Base-by-base conservation (phyloP, 1,284 basidiomycete species). In the Cutaneotrichosporon sp. region DNA sequence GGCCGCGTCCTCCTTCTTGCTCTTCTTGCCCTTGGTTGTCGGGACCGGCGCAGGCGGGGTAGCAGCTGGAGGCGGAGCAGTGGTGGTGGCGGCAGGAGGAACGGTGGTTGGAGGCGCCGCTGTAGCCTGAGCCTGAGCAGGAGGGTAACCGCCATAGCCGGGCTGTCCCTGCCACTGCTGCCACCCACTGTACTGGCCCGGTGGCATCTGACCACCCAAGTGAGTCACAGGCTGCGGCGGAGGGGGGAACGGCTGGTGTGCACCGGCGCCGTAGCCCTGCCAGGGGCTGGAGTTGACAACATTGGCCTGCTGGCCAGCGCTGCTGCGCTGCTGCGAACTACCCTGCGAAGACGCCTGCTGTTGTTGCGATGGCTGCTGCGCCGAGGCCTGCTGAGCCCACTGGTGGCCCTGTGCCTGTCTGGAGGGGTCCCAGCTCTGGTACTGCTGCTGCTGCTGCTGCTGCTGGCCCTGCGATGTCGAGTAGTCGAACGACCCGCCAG, bases 241-340 rank as follows among this genome's bases (percentile, higher is more conserved):
- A 9, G 72, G 73, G 46, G 69, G 63, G 68, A 73, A 69, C 8
- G 68, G 66, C 36, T 70, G 69, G 63, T 72, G 71, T 22, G 57
- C 59, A 21, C 63, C 61, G 31, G 56, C 56, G 26, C 63, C 61
- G 34, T 73, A 73, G 26, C 68, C 66, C 61, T 73, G 71, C 71
- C 71, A 73, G 9, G 66, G 65, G 55, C 61, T 65, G 42, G 42
- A n/a, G 18, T 46, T 46, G 38, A 63, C 50, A 26, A 63, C 61
- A 8, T 58, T 31, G 18, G 49, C 50, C 36, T 62, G 59, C 55
- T 62, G 60, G 30, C 60, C 47, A 16, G 52, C 59, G 50, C 62
- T 66, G 68, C 56, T 26, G 40, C 47, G 66, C 46, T 31, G 62
- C 40, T 34, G 59, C 36, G 62, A 46, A 52, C 46, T 56, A 16